Conservation (phyloP, 345 rosid genomes). For the Microthlaspi erraticum region DNA sequence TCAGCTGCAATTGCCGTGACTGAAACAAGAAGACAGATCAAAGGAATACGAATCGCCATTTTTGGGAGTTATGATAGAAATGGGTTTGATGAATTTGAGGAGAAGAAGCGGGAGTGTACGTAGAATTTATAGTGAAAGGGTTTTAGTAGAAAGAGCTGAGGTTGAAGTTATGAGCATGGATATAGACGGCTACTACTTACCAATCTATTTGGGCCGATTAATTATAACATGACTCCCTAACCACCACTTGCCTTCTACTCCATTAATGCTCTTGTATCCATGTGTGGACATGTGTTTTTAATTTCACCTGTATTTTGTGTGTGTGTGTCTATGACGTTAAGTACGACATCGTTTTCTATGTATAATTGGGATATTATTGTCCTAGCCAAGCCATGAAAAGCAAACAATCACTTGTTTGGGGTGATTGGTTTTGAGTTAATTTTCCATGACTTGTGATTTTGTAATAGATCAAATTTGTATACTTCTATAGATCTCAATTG, state of each 20-base stretch:
- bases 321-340: constrained; percentile 14
- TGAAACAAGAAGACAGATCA: constrained; percentile 43
- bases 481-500: no score
- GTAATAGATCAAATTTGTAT: no score
- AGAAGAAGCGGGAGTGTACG: constrained; percentile 33
- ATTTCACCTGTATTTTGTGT: not conserved
- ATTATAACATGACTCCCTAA: constrained; percentile 42
- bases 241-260: constrained; percentile 39
- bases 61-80: constrained; percentile 3
- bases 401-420: not conserved
- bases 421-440: no score
- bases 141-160: constrained; percentile 38
- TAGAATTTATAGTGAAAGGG: constrained; percentile 38
- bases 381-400: not conserved
- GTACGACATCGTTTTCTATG: not conserved
- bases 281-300: constrained; percentile 39
- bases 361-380: not conserved
- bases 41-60: constrained; percentile 31
- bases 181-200: constrained; percentile 38
- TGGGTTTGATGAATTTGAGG: constrained; percentile 27
- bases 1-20: constrained; percentile 41
- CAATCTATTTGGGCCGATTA: constrained; percentile 39
- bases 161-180: constrained; percentile 29
- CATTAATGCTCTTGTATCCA: constrained; percentile 39
- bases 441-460: no score